Evolutionary conservation across 2,329 filamentous ascomycete species (phyloP).

Genomic region (Fusarium austroafricanum): DNA sequence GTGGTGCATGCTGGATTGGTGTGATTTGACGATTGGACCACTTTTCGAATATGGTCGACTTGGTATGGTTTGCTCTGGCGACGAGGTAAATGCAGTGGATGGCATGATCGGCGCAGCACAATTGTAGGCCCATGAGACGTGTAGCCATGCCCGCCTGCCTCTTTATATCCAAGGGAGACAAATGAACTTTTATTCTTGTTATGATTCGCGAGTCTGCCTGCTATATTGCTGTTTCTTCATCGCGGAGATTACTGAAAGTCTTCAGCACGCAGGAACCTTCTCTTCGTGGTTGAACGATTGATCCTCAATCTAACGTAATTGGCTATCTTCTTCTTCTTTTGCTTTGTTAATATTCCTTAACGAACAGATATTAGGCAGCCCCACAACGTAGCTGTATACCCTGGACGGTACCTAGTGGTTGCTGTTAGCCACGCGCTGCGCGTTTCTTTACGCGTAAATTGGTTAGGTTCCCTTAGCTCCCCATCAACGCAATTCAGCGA

Average conservation of each 20-base stretch:
- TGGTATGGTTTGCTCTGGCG: background rate
- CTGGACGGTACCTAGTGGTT: slow-evolving; percentile 10
- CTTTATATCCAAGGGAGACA: background rate
- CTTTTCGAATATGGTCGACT: too few relatives aligned
- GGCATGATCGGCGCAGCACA: background rate
- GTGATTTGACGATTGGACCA: slow-evolving; percentile 1
- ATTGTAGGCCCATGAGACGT: background rate
- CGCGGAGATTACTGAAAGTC: background rate
- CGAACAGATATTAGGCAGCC: too few relatives aligned
- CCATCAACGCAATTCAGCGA: slow-evolving; percentile 13
- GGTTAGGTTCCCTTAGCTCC: slow-evolving; percentile 38
- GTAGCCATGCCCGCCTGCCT: background rate
- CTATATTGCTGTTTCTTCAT: background rate
- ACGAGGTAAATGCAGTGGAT: background rate
- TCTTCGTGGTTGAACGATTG: background rate
- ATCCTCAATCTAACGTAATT: too few relatives aligned
- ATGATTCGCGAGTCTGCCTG: background rate
- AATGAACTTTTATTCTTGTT: background rate
- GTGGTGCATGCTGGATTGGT: slow-evolving; percentile 18
- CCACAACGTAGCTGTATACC: too few relatives aligned
- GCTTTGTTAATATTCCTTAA: too few relatives aligned
- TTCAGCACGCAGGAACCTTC: background rate
- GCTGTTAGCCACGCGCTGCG: slow-evolving; percentile 33
- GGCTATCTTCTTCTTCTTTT: background rate
- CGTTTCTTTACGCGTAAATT: slow-evolving; percentile 48